These are phyloP conservation scores for Takashimella koratensis DNA, from an alignment of 1,284 basidiomycete genomes.

Conservation along the genomic window DNA sequence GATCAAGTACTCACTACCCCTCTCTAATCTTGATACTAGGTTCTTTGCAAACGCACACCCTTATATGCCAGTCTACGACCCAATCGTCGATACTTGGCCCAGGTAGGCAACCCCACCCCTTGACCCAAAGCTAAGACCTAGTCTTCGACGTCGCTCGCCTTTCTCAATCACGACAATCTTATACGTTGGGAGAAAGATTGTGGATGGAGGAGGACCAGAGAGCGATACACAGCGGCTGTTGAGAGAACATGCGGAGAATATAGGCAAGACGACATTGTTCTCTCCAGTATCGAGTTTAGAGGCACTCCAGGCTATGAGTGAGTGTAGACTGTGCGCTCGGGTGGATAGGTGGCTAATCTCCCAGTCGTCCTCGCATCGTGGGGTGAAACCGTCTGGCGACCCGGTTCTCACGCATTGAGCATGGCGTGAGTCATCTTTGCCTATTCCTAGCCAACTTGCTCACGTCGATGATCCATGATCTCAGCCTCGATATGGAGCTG, in stretches of 20 bases:
- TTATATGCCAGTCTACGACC: conserved; percentile 25
- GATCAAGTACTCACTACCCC: not conserved
- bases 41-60: conserved; percentile 19
- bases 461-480: too few species aligned
- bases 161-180: conserved; percentile 22
- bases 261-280: conserved; percentile 23
- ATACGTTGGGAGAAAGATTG: conserved; percentile 20
- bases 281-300: conserved; percentile 21
- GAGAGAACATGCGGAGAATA: conserved; percentile 20
- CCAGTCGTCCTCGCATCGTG: conserved; percentile 19
- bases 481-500: conserved; percentile 22
- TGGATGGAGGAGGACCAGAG: conserved; percentile 11
- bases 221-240: conserved; percentile 11
- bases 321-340: not conserved
- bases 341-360: not conserved
- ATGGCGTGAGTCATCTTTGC: conserved; percentile 16
- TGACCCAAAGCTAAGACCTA: too few species aligned
- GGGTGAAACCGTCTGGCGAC: conserved; percentile 28
- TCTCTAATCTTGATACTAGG: conserved; percentile 4
- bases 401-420: conserved; percentile 22
- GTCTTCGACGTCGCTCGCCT: conserved; percentile 19
- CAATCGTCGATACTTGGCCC: conserved; percentile 17
- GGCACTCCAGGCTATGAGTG: conserved; percentile 24
- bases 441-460: not conserved
- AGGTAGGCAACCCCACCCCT: conserved; percentile 10